Conservation (phyloP, 768 basidiomycete species). For the Boletus vermiculosoides region DNA sequence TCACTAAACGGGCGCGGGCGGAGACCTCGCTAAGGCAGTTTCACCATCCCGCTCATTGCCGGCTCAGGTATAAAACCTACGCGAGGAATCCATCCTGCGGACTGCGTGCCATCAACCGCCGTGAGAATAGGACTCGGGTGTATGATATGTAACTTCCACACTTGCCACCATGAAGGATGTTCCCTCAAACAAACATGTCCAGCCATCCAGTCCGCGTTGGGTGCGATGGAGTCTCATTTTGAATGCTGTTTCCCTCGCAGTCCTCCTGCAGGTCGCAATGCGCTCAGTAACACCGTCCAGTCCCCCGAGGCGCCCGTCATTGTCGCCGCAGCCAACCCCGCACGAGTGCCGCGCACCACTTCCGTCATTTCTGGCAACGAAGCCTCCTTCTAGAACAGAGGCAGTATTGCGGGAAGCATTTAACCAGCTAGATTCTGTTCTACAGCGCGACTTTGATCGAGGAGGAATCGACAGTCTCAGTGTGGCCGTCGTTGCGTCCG, state of each 20-base stretch:
- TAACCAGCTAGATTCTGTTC: not conserved
- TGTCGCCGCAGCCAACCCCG: not conserved
- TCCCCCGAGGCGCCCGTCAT: not conserved
- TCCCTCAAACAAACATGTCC: not conserved
- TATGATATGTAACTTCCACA: not conserved
- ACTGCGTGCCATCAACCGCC: not conserved
- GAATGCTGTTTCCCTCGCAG: constrained; percentile 10
- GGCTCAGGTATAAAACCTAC: too few relatives aligned
- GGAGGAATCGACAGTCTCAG: constrained; percentile 49
- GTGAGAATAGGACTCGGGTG: not conserved
- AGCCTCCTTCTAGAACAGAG: constrained; percentile 15
- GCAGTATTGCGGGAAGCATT: constrained; percentile 8
- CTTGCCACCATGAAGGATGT: not conserved
- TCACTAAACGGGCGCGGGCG: not conserved
- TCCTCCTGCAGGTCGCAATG: constrained; percentile 6
- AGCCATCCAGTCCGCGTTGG: constrained; percentile 10
- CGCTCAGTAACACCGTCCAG: not conserved
- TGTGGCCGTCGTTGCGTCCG: constrained; percentile 46
- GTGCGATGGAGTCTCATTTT: constrained; percentile 18
- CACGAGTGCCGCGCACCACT: constrained; percentile 19
- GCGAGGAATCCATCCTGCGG: not conserved
- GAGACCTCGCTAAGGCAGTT: not conserved
- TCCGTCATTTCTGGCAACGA: constrained; percentile 15
- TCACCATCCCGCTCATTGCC: too few relatives aligned
- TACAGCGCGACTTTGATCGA: constrained; percentile 22